Conservation (phyloP, 2,329 filamentous ascomycete species). For the Monilinia laxa region DNA sequence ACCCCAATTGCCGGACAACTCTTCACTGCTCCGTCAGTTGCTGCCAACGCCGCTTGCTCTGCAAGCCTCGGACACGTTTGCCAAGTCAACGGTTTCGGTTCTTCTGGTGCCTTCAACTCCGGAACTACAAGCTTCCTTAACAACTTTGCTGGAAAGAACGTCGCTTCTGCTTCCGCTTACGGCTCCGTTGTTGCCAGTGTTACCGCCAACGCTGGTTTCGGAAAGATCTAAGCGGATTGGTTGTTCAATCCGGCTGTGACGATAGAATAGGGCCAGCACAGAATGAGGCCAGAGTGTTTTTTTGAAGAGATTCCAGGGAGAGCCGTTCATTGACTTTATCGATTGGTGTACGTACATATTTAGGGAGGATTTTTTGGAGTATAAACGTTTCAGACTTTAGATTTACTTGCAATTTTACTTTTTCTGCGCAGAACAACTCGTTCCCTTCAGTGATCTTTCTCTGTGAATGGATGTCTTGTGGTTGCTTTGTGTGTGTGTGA, state of each 20-base stretch:
- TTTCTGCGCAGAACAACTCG: neutral
- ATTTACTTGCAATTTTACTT: slow-evolving; percentile 1
- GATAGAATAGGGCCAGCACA: too few relatives aligned
- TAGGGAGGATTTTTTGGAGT: neutral
- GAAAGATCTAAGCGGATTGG: neutral
- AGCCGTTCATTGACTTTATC: neutral
- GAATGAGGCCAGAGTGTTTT: too few relatives aligned
- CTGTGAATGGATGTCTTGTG: too few relatives aligned
- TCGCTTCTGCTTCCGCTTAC: slow-evolving; percentile 35
- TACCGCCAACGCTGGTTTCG: slow-evolving; percentile 9
- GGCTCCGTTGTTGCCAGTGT: slow-evolving; percentile 3
- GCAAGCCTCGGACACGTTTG: slow-evolving; percentile 31
- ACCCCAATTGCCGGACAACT: slow-evolving; percentile 33
- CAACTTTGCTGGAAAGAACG: slow-evolving; percentile 39
- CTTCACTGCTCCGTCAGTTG: slow-evolving; percentile 24
- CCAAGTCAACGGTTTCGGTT: slow-evolving; percentile 32
- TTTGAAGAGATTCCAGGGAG: neutral
- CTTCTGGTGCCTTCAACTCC: slow-evolving; percentile 38
- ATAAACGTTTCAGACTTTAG: neutral
- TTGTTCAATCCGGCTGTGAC: neutral
- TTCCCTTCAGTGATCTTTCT: too few relatives aligned
- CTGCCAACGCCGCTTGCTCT: slow-evolving; percentile 30
- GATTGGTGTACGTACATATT: neutral
- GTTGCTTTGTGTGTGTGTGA: neutral
- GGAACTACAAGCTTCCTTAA: slow-evolving; percentile 37